Conservation (phyloP, 768 basidiomycete genomes). For the Termitomyces sp. region DNA sequence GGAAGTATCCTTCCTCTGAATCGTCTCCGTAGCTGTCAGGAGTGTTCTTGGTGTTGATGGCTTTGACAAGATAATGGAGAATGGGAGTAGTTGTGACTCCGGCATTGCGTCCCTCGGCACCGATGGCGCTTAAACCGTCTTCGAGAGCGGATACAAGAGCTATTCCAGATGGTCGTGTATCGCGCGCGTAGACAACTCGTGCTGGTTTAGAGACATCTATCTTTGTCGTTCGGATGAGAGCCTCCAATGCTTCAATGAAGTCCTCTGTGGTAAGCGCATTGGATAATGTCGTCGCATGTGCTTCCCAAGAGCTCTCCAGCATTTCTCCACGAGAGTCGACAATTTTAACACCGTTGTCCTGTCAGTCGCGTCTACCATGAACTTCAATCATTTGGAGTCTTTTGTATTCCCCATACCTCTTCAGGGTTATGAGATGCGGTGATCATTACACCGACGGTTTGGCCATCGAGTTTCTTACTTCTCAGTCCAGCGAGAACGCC, state of each 20-base stretch:
- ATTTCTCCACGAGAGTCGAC: constrained; percentile 98
- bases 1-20: constrained; percentile 78
- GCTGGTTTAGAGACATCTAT: constrained; percentile 81
- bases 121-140: constrained; percentile 77
- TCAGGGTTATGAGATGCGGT: constrained; percentile 99
- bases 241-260: constrained; percentile 63
- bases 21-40: constrained; percentile 77
- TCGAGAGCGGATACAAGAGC: constrained; percentile 73
- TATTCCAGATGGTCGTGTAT: constrained; percentile 88
- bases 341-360: constrained; percentile 99
- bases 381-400: constrained; percentile 9
- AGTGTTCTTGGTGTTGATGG: constrained; percentile 83
- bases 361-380: background rate
- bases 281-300: constrained; percentile 79
- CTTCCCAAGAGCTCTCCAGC: constrained; percentile 93
- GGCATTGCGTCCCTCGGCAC: constrained; percentile 64
- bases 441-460: constrained; percentile 95
- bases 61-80: constrained; percentile 90
- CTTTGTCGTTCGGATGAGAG: constrained; percentile 57
- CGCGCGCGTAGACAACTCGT: constrained; percentile 85
- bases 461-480: constrained; percentile 89
- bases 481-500: constrained; percentile 87
- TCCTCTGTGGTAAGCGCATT: constrained; percentile 76
- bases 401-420: constrained; percentile 45
- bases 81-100: constrained; percentile 93